Evolutionary conservation across 2,329 filamentous ascomycete genomes (phyloP).

Genomic region (Mycosphaerella sp.): DNA sequence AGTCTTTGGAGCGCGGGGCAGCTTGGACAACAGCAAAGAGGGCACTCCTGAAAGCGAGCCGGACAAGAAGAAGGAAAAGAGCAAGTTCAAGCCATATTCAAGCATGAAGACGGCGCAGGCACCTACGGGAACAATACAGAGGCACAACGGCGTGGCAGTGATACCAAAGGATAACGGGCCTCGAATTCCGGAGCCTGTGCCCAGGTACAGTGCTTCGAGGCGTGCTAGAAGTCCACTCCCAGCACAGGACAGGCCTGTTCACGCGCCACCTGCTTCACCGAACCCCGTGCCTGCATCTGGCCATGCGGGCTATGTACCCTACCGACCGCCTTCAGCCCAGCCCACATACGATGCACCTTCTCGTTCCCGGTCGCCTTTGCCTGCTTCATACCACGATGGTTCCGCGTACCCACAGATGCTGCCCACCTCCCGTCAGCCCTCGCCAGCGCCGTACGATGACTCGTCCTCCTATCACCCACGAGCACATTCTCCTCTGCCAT

Average conservation of each 20-base stretch:
- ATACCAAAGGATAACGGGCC: conserved; percentile 25
- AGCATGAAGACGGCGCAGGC: conserved; percentile 46
- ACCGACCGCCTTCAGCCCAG: conserved; percentile 27
- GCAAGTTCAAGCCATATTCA: conserved; percentile 43
- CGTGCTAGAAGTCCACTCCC: conserved; percentile 25
- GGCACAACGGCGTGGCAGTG: conserved; percentile 17
- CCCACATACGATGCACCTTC: conserved; percentile 26
- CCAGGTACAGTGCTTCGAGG: conserved; percentile 23
- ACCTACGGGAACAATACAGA: conserved; percentile 30
- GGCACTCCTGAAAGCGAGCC: conserved; percentile 28
- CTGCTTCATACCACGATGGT: conserved; percentile 31
- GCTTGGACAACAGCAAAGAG: conserved; percentile 26
- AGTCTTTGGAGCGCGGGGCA: conserved; percentile 23
- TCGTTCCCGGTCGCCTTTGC: conserved; percentile 40
- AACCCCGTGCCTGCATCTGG: conserved; percentile 33
- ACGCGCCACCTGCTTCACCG: conserved; percentile 35
- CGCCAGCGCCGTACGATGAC: conserved; percentile 27
- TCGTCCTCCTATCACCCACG: conserved; percentile 16
- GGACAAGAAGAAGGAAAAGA: conserved; percentile 32
- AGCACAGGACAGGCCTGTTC: conserved; percentile 12
- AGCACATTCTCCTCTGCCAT: conserved; percentile 18
- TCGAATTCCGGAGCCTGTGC: conserved; percentile 31
- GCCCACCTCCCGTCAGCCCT: conserved; percentile 25
- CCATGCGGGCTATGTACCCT: conserved; percentile 27
- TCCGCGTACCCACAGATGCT: conserved; percentile 31